phyloP scores from a whole-genome alignment of 2,329 filamentous ascomycete species.

The Ophiostoma perfectum region DNA sequence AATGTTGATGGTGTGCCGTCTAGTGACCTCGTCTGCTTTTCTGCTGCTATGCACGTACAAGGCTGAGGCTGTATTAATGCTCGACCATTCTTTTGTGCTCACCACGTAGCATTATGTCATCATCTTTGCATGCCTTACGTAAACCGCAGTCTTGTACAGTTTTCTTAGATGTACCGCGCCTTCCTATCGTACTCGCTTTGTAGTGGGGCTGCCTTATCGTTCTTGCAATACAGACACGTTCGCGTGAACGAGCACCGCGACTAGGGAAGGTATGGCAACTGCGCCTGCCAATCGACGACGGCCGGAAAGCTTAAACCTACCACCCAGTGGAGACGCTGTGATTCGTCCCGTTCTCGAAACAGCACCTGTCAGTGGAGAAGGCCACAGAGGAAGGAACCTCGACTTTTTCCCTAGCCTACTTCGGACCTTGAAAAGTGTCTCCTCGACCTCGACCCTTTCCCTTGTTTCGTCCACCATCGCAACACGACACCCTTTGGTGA shows the following conservation, averaged over 20 bases:
- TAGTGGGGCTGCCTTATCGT: background rate
- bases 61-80: no score
- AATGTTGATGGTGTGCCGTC: no score
- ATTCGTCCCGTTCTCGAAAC: constrained; percentile 6
- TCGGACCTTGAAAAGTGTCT: background rate
- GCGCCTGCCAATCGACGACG: constrained; percentile 8
- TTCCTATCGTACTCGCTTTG: constrained; percentile 6
- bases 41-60: no score
- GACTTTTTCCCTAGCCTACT: constrained; percentile 17
- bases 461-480: constrained; percentile 13
- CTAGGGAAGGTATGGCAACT: constrained; percentile 9
- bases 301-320: constrained; percentile 9
- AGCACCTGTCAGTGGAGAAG: constrained; percentile 5
- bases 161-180: background rate
- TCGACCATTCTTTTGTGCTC: no score
- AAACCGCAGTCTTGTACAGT: background rate
- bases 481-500: constrained; percentile 17
- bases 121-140: background rate
- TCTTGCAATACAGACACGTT: background rate
- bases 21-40: no score
- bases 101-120: no score
- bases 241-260: constrained; percentile 1
- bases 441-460: constrained; percentile 4
- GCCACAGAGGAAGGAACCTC: constrained; percentile 12
- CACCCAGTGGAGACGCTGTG: constrained; percentile 8